Base-by-base conservation (phyloP, 306 rosid genomes). In the Dicorynia guianensis region DNA sequence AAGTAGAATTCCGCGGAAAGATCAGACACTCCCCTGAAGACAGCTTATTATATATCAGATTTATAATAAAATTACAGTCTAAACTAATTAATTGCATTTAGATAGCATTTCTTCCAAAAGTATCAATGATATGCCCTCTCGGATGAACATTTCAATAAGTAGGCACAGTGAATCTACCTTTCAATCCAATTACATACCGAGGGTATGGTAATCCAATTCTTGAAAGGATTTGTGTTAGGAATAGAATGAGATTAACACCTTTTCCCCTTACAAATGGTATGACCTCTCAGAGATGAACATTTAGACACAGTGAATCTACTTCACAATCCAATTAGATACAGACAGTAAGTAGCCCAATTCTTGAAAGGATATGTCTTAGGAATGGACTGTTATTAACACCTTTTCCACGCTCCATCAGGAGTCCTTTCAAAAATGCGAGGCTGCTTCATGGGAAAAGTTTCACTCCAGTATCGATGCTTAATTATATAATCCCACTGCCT, bases 401-500 rank as follows among this genome's bases (percentile, higher is more conserved):
- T 88, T 86, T 44, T 88, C 98, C 97, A 94, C n/a, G 47, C 76
- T 73, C 92, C 95, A 64, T 83, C 84, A 9, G 65, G 55, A 30
- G 66, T 69, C 84, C 97, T 94, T 76, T 80, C 75, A 20, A 90
- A 92, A 56, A 50, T 19, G 19, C 92, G 90, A 52, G 95, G 84
- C 79, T 86, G 92, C 71, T 67, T 84, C 85, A 0, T 25, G 0
- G 89, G 97, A 75, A 90, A 94, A 58, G 89, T 86, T 65, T 86
- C 86, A 12, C 63, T 88, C 96, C 98, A 92, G 68, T 87, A 76
- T 50, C 93, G 92, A 76, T 94, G 88, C 83, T 85, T 76, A 39
- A 90, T 87, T 85, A 94, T 60, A 86, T 88, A 92, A 18, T 68
- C 86, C 87, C 91, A 89, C 48, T 55, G 10, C 88, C 98, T 94